A percentile compares a stretch with the other conserved stretches of the same genome.
phyloP scores from a whole-genome alignment of 148 eudicot genomes.

The Vaccinium vitisidaea region DNA sequence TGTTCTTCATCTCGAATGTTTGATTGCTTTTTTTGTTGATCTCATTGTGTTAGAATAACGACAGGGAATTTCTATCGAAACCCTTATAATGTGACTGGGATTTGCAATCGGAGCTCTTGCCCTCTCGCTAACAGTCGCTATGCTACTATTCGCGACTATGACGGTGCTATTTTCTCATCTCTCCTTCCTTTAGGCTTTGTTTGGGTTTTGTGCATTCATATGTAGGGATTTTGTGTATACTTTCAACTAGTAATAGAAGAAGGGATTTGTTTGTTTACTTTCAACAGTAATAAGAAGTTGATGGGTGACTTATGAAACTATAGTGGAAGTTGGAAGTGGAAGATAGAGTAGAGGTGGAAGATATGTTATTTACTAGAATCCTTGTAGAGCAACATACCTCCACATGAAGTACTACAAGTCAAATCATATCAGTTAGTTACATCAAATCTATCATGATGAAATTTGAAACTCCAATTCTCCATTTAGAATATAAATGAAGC shows the following conservation, averaged over 20 bases:
- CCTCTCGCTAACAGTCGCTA: constrained; percentile 97
- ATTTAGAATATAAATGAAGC: background rate
- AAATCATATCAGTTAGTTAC: too few relatives aligned
- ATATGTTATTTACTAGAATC: background rate
- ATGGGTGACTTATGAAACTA: background rate
- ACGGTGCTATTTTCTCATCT: constrained; percentile 19
- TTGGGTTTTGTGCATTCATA: background rate
- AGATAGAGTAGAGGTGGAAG: background rate
- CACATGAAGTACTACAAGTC: too few relatives aligned
- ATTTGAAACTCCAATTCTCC: background rate
- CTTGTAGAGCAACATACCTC: too few relatives aligned
- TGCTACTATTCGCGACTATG: constrained; percentile 83
- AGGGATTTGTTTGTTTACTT: background rate
- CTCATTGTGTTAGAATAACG: constrained; percentile 49
- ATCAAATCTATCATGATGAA: too few relatives aligned
- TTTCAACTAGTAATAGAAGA: background rate
- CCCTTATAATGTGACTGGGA: constrained; percentile 88
- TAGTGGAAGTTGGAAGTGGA: background rate
- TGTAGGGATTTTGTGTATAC: background rate
- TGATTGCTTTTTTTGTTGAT: constrained; percentile 7
- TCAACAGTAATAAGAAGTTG: background rate
- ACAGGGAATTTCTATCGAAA: constrained; percentile 91
- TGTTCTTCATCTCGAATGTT: background rate
- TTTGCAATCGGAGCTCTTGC: constrained; percentile 98
- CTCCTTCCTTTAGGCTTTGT: background rate